Conservation (phyloP, 805 yeast genomes). For the Metschnikowia cerradonensis region DNA sequence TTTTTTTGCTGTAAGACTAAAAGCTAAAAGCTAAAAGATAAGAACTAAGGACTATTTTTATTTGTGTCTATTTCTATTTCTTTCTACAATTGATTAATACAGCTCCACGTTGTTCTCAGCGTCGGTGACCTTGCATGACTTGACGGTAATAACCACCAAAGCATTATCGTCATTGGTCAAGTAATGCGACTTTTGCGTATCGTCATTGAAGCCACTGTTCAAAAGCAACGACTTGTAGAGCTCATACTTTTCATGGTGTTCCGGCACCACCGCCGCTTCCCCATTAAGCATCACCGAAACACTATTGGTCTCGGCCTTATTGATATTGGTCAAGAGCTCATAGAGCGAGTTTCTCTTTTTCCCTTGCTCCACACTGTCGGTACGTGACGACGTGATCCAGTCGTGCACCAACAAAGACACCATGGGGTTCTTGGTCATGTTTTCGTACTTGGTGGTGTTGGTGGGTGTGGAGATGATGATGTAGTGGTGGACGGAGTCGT, state of each 20-base stretch:
- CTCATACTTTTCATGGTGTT: slow-evolving; percentile 44
- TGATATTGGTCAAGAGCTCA: slow-evolving; percentile 67
- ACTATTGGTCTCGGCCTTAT: slow-evolving; percentile 69
- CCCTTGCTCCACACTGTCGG: slow-evolving; percentile 12
- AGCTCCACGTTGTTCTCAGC: slow-evolving; percentile 55
- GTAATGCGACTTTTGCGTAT: slow-evolving; percentile 52
- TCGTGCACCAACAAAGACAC: slow-evolving; percentile 87
- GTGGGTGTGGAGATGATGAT: slow-evolving; percentile 71
- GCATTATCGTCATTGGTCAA: slow-evolving; percentile 52
- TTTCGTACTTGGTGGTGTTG: slow-evolving; percentile 68
- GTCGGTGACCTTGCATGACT: slow-evolving; percentile 75
- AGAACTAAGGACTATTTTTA: too few species aligned
- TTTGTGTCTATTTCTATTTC: not conserved
- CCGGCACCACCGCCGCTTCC: slow-evolving; percentile 49
- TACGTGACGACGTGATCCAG: slow-evolving; percentile 66
- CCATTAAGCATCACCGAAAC: slow-evolving; percentile 83
- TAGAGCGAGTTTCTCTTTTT: slow-evolving; percentile 26
- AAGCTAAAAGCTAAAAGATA: not conserved
- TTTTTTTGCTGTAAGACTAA: not conserved
- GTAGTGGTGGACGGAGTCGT: slow-evolving; percentile 39
- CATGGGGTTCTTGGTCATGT: slow-evolving; percentile 64
- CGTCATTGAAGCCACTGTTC: slow-evolving; percentile 64
- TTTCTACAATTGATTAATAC: slow-evolving; percentile 13
- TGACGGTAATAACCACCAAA: slow-evolving; percentile 60
- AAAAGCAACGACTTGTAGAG: slow-evolving; percentile 61